Conservation (phyloP, 202 grass and related monocot genomes). For the Brachypodium distachyon region DNA sequence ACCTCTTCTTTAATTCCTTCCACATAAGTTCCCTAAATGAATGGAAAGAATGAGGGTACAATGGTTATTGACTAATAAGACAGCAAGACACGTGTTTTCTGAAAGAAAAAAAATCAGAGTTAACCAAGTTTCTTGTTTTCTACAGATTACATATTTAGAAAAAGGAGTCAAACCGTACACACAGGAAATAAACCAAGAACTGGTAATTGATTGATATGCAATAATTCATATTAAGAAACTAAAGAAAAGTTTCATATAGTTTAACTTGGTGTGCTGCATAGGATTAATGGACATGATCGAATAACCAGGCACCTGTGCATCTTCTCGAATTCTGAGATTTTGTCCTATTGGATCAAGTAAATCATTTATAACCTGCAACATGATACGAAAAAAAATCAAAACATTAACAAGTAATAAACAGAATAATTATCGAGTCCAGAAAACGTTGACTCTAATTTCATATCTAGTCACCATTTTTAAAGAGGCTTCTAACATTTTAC, state of each 20-base stretch:
- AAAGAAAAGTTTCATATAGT: not conserved
- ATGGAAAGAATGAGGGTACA: conserved; percentile 16
- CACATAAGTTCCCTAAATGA: conserved; percentile 82
- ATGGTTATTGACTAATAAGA: not conserved
- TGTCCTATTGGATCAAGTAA: conserved; percentile 92
- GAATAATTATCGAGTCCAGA: not conserved
- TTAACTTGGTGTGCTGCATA: not conserved
- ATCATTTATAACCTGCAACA: conserved; percentile 89
- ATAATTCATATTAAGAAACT: not conserved
- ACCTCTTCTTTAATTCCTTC: conserved; percentile 99
- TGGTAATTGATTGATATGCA: not conserved
- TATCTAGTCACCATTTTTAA: conserved; percentile 9
- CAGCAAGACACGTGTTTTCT: too few relatives aligned
- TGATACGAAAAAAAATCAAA: conserved; percentile 17
- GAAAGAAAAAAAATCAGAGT: too few relatives aligned
- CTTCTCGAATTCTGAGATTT: conserved; percentile 96
- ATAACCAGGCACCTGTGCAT: conserved; percentile 61
- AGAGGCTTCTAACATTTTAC: not conserved
- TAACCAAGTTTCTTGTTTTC: too few relatives aligned
- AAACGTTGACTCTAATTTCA: not conserved
- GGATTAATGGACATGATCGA: not conserved
- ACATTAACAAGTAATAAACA: not conserved
- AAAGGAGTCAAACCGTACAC: not conserved
- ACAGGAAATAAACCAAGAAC: conserved; percentile 15
- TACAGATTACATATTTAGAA: too few relatives aligned